Base-by-base conservation (phyloP, 1,284 basidiomycete species). In the Hypsizygus ulmarius region DNA sequence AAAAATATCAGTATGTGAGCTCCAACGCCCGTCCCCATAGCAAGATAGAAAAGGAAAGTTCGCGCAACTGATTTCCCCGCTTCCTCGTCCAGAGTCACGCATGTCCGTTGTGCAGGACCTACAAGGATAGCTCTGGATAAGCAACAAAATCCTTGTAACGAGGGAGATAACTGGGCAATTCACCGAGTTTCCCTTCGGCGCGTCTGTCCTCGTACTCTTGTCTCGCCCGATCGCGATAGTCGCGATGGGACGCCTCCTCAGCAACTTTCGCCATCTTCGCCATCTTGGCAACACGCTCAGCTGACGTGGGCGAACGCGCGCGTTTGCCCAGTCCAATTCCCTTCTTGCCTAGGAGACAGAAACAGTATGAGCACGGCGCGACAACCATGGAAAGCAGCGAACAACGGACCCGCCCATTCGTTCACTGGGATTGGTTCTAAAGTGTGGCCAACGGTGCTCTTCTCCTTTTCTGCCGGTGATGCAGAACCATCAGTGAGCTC, bases 321-420 rank as follows among this genome's bases (percentile, higher is more conserved):
- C 87, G 82, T 60, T 90, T 90, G 32, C 78, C 73, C 18, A 79
- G 59, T 10, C 89, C 90, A 37, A 92, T 87, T 19, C 89, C 89
- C 57, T 77, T 81, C 66, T 79, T 86, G 27, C 90, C 89, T 92
- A 39, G 34, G 35, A 29, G 10, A 18, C 18, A 18, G 29, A 11
- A 14, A 45, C n/a, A 40, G 27, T 42, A 34, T 41, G n/a, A 47
- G 35, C 34, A 11, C 39, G 19, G 56, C 54, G 25, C 12, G 12
- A 37, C 3, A 33, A 42, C 21, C 21, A 42, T 68, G 77, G 53
- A 50, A n/a, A 39, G 15, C 27, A 12, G 29, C 12, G 33, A 3
- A 41, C 16, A 27, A 41, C 54, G 30, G 14, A 86, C 87, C 87
- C 68, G 77, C 64, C 89, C 89, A 90, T 73, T 90, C 83, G 39